phyloP scores from a whole-genome alignment of 768 basidiomycete species.

The Naganishia friedmannii region DNA sequence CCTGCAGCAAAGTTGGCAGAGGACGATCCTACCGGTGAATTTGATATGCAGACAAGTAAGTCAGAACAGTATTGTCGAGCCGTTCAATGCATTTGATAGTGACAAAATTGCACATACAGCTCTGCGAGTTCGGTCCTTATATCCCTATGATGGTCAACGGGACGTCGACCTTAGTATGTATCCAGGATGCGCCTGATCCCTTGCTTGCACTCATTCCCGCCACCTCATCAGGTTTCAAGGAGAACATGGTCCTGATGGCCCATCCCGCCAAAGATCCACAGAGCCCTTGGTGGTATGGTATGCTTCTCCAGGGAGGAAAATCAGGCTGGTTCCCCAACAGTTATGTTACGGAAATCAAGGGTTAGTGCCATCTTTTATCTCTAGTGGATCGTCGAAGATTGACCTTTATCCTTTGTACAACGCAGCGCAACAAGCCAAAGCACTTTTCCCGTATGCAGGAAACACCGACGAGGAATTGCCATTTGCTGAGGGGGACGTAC shows the following conservation, averaged over 20 bases:
- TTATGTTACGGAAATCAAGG: conserved; percentile 72
- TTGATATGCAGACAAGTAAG: conserved; percentile 52
- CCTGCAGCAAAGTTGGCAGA: conserved; percentile 47
- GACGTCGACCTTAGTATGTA: conserved; percentile 79
- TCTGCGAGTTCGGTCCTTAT: conserved; percentile 73
- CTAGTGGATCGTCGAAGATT: neutral
- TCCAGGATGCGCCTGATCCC: neutral
- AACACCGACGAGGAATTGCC: conserved; percentile 75
- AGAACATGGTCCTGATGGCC: conserved; percentile 72
- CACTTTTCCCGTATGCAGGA: conserved; percentile 73
- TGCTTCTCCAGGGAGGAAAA: conserved; percentile 62
- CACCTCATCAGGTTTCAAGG: conserved; percentile 65
- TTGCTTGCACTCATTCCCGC: neutral
- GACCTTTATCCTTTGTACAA: neutral
- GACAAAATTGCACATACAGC: conserved; percentile 55
- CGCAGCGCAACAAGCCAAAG: conserved; percentile 65
- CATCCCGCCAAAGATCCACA: conserved; percentile 77
- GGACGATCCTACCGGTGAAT: conserved; percentile 53
- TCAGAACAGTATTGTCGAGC: neutral
- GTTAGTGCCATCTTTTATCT: conserved; percentile 56
- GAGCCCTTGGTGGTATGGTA: conserved; percentile 93
- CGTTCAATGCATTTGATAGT: neutral
- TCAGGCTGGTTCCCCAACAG: conserved; percentile 86
- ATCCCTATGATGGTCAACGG: conserved; percentile 79
- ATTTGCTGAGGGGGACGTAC: conserved; percentile 73